Percentiles rank a stretch among this genome's conserved stretches.
phyloP scores from a whole-genome alignment of 768 basidiomycete species.

The Leccinum pellstonianum region DNA sequence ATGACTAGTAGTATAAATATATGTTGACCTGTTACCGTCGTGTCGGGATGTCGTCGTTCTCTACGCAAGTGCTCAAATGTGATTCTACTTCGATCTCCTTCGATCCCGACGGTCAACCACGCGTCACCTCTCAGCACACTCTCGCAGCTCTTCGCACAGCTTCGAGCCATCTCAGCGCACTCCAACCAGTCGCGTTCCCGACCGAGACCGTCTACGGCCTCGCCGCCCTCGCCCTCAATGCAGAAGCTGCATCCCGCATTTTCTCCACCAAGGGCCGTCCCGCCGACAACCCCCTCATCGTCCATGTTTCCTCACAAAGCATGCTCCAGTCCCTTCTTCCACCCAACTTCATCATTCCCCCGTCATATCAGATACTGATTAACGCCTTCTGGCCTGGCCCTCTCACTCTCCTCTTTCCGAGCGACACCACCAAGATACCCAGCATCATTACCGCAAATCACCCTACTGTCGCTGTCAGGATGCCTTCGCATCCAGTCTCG shows the following conservation, averaged over 20 bases:
- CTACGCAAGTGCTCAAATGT: conserved; percentile 53
- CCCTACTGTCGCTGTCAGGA: conserved; percentile 82
- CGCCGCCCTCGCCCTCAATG: conserved; percentile 77
- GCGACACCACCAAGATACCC: conserved; percentile 59
- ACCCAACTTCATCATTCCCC: conserved; percentile 54
- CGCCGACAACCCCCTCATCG: conserved; percentile 94
- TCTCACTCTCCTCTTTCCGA: conserved; percentile 88
- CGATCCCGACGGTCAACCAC: conserved; percentile 42
- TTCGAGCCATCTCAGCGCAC: conserved; percentile 45
- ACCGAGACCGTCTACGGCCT: conserved; percentile 99
- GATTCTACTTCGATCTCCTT: conserved; percentile 65
- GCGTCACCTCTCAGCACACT: conserved; percentile 51
- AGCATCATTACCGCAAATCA: conserved; percentile 77
- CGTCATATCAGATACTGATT: conserved; percentile 72
- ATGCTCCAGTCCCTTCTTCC: conserved; percentile 85
- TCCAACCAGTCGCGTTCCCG: conserved; percentile 79
- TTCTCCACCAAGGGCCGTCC: conserved; percentile 91
- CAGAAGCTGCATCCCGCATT: conserved; percentile 65
- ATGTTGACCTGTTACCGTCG: conserved; percentile 11
- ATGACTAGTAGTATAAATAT: conserved; percentile 4
- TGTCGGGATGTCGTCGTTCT: conserved; percentile 7
- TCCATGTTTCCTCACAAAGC: conserved; percentile 81
- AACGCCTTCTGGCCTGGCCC: conserved; percentile 93
- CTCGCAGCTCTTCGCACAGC: conserved; percentile 54
- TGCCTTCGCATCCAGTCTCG: conserved; percentile 94